Evolutionary conservation across 164 flowering plant species (phyloP).

Genomic region (Saururus chinensis): DNA sequence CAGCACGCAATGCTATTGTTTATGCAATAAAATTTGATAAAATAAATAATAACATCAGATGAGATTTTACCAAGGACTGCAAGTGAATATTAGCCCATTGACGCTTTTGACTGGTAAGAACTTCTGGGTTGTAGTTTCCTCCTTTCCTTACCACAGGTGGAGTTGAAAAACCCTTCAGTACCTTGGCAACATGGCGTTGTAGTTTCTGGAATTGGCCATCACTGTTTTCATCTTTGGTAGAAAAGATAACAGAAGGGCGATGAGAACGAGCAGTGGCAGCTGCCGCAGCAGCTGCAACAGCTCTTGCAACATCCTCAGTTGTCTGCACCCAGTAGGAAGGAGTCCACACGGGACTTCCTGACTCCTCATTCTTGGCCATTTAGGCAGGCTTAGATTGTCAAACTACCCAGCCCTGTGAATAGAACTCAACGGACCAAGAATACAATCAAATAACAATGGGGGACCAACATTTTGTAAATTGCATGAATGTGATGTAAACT

Average conservation of each 20-base stretch:
- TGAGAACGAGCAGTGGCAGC: conserved; percentile 55
- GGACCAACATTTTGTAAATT: too few species aligned
- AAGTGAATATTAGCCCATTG: conserved; percentile 96
- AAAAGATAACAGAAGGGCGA: conserved; percentile 78
- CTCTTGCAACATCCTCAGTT: conserved; percentile 81
- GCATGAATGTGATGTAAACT: not conserved
- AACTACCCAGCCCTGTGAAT: not conserved
- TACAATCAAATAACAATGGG: not conserved
- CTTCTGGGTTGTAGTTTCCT: conserved; percentile 78
- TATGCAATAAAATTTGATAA: too few species aligned
- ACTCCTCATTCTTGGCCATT: conserved; percentile 55
- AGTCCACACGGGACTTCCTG: conserved; percentile 80
- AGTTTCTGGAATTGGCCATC: conserved; percentile 55
- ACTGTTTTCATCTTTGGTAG: conserved; percentile 68
- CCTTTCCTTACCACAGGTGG: conserved; percentile 47
- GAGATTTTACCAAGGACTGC: conserved; percentile 65
- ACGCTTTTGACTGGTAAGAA: conserved; percentile 87
- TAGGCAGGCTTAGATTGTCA: not conserved
- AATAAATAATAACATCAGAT: not conserved
- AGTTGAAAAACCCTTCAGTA: conserved; percentile 64
- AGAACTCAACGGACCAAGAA: not conserved
- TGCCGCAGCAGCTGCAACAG: conserved; percentile 70
- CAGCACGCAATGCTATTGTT: too few species aligned
- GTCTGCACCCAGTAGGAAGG: conserved; percentile 69
- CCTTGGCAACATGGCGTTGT: conserved; percentile 57